Evolutionary conservation across 768 basidiomycete species (phyloP).

Genomic region (Cubamyces lactineus): DNA sequence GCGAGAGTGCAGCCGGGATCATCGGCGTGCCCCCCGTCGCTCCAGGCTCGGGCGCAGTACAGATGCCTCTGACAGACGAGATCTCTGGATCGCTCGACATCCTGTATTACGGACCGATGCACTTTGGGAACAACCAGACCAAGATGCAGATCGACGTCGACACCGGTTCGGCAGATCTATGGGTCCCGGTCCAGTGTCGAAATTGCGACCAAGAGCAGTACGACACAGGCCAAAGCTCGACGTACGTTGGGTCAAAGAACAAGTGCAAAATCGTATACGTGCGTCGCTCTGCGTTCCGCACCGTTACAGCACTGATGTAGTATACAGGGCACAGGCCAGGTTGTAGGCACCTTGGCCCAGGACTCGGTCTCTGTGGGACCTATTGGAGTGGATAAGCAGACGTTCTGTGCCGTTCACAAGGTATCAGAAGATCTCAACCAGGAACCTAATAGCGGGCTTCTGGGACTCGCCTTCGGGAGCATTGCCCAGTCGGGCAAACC

Average conservation of each 20-base stretch:
- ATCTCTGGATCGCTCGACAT: conserved; percentile 44
- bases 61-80: conserved; percentile 43
- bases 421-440: conserved; percentile 53
- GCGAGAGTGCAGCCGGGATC: background rate
- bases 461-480: conserved; percentile 64
- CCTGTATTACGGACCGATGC: conserved; percentile 51
- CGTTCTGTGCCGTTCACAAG: conserved; percentile 55
- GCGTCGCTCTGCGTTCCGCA: conserved; percentile 17
- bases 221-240: conserved; percentile 42
- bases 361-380: conserved; percentile 56
- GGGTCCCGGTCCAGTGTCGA: conserved; percentile 49
- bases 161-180: conserved; percentile 72
- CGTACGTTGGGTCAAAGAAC: conserved; percentile 39
- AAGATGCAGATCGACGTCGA: conserved; percentile 61
- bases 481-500: conserved; percentile 50
- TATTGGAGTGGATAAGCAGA: conserved; percentile 49
- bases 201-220: conserved; percentile 46
- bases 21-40: conserved; percentile 23
- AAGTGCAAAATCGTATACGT: conserved; percentile 52
- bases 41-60: conserved; percentile 26
- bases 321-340: conserved; percentile 54
- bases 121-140: conserved; percentile 60
- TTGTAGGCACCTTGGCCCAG: conserved; percentile 49
- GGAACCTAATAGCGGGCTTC: conserved; percentile 58
- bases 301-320: background rate